These are phyloP conservation scores for Cinnamomum micranthum DNA, from an alignment of 164 flowering plant species.

Conservation along the genomic window DNA sequence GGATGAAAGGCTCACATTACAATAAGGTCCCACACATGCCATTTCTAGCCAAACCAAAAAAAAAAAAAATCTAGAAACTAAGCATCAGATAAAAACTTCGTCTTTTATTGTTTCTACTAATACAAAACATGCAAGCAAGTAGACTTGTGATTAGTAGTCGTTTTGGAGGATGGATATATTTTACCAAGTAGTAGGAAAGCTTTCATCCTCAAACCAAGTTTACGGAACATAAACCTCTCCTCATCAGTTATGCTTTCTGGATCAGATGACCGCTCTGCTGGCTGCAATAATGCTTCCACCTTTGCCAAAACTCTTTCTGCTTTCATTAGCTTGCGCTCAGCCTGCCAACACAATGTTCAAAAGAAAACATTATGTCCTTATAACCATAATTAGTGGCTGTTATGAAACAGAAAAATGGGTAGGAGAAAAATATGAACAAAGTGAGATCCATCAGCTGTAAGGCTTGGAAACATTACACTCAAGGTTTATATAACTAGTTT, in stretches of 20 bases:
- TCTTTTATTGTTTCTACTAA: too few relatives aligned
- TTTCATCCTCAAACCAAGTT: slow-evolving; percentile 91
- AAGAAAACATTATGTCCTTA: background rate
- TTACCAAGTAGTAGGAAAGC: slow-evolving; percentile 92
- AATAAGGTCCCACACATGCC: too few relatives aligned
- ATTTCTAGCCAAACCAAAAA: too few relatives aligned
- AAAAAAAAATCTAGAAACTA: too few relatives aligned
- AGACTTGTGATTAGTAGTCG: background rate
- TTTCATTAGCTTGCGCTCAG: slow-evolving; percentile 59
- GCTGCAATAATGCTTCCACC: slow-evolving; percentile 74
- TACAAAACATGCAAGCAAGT: background rate
- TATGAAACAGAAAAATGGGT: background rate
- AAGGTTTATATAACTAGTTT: background rate
- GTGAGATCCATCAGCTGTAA: background rate
- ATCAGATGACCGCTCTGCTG: slow-evolving; percentile 49
- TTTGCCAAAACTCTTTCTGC: slow-evolving; percentile 71
- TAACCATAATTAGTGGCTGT: background rate
- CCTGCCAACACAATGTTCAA: slow-evolving; percentile 33
- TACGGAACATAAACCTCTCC: slow-evolving; percentile 93
- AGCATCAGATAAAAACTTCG: too few relatives aligned
- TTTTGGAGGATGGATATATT: background rate
- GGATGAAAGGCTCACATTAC: too few relatives aligned
- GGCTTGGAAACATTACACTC: background rate
- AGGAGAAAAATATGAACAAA: background rate
- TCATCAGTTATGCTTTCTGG: slow-evolving; percentile 86